Evolutionary conservation across 140 eudicot genomes (phyloP).

Genomic region (Artemisia princeps): DNA sequence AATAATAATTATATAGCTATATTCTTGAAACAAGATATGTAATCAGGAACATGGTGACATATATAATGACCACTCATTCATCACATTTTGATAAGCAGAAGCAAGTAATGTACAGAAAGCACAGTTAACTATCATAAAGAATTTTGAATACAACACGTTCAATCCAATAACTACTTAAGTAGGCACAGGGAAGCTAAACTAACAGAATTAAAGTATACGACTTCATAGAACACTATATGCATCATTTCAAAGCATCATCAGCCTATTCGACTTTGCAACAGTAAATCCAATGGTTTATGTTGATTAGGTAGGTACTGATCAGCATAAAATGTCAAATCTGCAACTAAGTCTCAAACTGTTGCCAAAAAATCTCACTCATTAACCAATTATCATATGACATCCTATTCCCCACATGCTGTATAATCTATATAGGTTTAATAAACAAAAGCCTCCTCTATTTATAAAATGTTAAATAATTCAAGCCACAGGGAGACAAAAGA

Average conservation of each 20-base stretch:
- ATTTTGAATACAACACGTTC: conserved; percentile 11
- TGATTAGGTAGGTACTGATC: no score
- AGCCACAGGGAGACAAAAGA: no score
- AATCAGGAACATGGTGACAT: conserved; percentile 10
- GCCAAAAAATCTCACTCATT: no score
- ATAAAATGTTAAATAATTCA: no score
- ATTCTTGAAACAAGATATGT: neutral
- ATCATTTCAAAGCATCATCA: neutral
- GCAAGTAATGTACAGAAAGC: conserved; percentile 11
- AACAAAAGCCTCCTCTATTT: no score
- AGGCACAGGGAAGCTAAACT: conserved; percentile 2
- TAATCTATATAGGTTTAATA: no score
- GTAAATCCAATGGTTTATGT: no score
- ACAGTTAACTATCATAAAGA: conserved; percentile 2
- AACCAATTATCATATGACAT: no score
- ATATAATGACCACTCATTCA: neutral
- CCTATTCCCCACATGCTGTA: no score
- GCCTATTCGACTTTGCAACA: no score
- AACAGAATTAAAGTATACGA: conserved; percentile 6
- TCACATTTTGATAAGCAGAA: conserved; percentile 9
- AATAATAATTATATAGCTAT: neutral
- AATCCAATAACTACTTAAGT: conserved; percentile 17
- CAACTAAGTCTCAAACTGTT: no score
- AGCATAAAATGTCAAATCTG: no score
- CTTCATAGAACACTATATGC: neutral